Base-by-base conservation (phyloP, 495 filamentous ascomycete genomes). In the Apiosordaria backusii region DNA sequence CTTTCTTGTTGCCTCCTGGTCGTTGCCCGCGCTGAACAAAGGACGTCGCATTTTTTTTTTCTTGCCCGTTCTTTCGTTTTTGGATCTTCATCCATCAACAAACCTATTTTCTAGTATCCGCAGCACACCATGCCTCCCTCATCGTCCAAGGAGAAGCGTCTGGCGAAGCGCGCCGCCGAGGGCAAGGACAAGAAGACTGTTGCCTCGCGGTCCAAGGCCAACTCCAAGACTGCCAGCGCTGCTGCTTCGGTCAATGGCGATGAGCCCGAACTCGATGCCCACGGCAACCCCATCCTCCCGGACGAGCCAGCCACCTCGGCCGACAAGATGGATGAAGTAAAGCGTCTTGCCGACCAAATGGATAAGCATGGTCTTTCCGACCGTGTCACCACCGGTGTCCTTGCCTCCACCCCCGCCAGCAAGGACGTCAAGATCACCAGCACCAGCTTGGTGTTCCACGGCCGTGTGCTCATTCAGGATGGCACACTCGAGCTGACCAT, bases 361-460 rank as follows among this genome's bases (percentile, higher is more conserved):
- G 95, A 98, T 79, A 91, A 96, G 80, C 86, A 97, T 74, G 95
- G 95, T 73, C 82, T 99, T 29, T 98, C 96, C 19, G 95, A 99
- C 79, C 90, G 95, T 76, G 96, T 99, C 75, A 98, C 96, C 66
- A 99, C 95, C 63, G 95, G 95, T 86, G 96, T 99, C 25, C 84
- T 99, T 27, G 84, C 94, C 21, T 98, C 96, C 26, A 83, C 95
- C 57, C 78, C 85, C 61, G 80, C 90, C 53, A 93, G 89, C 81
- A 88, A 92, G 73, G 95, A 99, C 77, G 91, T 95, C 75, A 99
- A 99, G 85, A 90, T 99, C 76, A 95, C 90, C 61, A 97, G 94
- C 50, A 87, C 88, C 71, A 96, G 90, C 40, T 83, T 99, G 62
- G 92, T 96, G 65, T 99, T 99, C 86, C 95, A 99, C 82, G 95